Evolutionary conservation across 163 green algal genomes (phyloP).

Genomic region (Chlorella variabilis): DNA sequence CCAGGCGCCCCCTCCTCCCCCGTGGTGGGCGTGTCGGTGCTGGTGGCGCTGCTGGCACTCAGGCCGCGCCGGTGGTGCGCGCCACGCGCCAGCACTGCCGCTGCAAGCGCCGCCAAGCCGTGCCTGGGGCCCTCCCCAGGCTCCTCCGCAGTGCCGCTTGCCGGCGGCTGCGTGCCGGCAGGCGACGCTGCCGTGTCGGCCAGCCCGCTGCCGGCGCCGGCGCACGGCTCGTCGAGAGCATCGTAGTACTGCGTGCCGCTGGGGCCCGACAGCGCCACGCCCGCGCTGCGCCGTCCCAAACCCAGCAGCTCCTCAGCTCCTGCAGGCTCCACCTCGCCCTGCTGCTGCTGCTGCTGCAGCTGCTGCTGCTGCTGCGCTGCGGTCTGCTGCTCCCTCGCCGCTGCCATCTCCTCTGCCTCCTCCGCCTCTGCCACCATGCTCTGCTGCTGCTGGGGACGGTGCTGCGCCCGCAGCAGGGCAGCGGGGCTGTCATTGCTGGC

Average conservation of each 20-base stretch:
- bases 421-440: not conserved
- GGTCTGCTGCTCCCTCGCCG: not conserved
- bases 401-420: not conserved
- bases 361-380: not conserved
- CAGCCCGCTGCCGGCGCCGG: not conserved
- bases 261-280: not conserved
- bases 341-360: not conserved
- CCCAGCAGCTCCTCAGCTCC: not conserved
- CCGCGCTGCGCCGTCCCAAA: not conserved
- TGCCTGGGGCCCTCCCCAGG: not conserved
- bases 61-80: conserved; percentile 3
- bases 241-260: conserved; percentile 6
- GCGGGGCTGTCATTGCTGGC: not conserved
- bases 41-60: conserved; percentile 16
- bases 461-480: not conserved
- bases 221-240: not conserved
- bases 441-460: conserved; percentile 4
- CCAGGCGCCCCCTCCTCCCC: not conserved
- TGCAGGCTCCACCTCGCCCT: not conserved
- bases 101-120: not conserved
- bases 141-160: not conserved
- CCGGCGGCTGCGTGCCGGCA: not conserved
- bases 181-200: not conserved
- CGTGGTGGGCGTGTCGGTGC: conserved; percentile 16
- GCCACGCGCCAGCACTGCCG: not conserved